Evolutionary conservation across 345 rosid species (phyloP).

Genomic region (Aethionema arabicum): DNA sequence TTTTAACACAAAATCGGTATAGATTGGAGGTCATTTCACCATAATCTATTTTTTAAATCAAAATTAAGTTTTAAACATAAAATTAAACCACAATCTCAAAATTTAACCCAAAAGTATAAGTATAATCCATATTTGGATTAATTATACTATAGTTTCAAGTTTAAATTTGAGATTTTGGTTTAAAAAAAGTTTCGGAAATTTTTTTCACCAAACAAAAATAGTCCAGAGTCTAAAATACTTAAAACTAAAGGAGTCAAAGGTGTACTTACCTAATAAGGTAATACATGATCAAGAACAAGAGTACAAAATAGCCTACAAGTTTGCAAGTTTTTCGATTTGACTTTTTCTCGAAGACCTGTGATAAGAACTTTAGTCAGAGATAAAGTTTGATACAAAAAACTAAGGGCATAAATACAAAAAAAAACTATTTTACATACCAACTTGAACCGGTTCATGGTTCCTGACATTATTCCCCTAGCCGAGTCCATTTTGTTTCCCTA

Average conservation of each 20-base stretch:
- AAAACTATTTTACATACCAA: conserved; percentile 45
- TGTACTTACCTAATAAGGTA: conserved; percentile 58
- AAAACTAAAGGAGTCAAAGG: background rate
- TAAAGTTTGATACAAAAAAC: background rate
- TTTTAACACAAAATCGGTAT: too few relatives aligned
- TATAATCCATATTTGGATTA: too few relatives aligned
- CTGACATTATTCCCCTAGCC: conserved; percentile 81
- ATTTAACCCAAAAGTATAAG: too few relatives aligned
- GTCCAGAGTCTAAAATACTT: too few relatives aligned
- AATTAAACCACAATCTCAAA: too few relatives aligned
- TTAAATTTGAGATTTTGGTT: too few relatives aligned
- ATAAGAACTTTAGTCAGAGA: conserved; percentile 8
- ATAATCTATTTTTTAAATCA: too few relatives aligned
- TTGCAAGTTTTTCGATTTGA: conserved; percentile 61
- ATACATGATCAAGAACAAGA: conserved; percentile 53
- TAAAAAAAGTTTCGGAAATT: too few relatives aligned
- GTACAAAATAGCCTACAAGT: conserved; percentile 59
- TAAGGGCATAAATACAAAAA: background rate
- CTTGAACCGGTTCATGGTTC: conserved; percentile 85
- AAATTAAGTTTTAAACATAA: too few relatives aligned
- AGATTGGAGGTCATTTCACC: too few relatives aligned
- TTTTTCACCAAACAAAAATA: too few relatives aligned
- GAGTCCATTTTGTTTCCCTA: conserved; percentile 88
- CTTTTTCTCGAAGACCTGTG: conserved; percentile 85
- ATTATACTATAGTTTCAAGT: too few relatives aligned